Conservation (phyloP, 306 rosid genomes). For the Vigna nakashimae region DNA sequence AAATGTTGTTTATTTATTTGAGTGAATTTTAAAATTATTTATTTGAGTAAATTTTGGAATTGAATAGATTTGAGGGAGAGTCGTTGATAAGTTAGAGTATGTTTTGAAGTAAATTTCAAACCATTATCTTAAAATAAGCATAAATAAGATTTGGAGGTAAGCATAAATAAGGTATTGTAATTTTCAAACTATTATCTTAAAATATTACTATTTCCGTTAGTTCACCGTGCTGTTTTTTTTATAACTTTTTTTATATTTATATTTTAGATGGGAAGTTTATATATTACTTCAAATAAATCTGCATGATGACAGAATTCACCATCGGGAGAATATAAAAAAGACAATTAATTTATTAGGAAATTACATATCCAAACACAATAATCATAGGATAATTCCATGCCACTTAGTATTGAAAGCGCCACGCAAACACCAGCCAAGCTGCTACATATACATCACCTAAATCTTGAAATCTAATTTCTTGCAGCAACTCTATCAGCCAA, state of each 20-base stretch:
- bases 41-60: no score
- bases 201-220: neutral
- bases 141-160: no score
- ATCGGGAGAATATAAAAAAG: neutral
- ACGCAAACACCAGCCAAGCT: conserved; percentile 24
- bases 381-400: neutral
- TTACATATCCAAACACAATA: neutral
- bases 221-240: neutral
- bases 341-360: neutral
- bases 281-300: neutral
- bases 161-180: no score
- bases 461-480: conserved; percentile 18
- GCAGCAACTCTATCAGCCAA: conserved; percentile 20
- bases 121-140: no score
- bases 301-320: neutral
- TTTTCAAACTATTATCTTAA: neutral
- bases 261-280: neutral
- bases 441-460: neutral
- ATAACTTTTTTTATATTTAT: neutral
- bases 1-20: no score
- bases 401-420: neutral
- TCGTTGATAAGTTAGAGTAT: no score
- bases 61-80: no score
- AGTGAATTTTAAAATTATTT: no score
- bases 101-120: no score